These are phyloP conservation scores for Teratosphaeria destructans DNA, from an alignment of 2,329 filamentous ascomycete species.

Conservation along the genomic window DNA sequence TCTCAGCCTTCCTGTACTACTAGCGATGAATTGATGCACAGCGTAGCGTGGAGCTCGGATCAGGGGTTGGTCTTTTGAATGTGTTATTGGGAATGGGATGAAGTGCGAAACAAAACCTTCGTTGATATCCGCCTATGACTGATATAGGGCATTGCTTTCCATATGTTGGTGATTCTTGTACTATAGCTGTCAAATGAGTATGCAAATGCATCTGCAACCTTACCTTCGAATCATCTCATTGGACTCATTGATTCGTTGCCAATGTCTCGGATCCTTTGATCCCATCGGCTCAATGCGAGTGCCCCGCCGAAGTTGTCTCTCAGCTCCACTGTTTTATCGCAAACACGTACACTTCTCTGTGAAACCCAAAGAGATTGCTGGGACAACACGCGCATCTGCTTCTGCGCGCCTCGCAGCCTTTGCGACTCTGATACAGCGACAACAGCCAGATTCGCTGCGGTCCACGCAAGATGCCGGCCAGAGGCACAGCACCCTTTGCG, in stretches of 20 bases:
- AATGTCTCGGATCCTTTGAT: neutral
- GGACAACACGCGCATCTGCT: neutral
- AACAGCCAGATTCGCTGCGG: neutral
- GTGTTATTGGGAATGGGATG: neutral
- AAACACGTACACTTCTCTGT: neutral
- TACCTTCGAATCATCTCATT: neutral
- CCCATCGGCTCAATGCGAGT: neutral
- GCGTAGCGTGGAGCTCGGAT: neutral
- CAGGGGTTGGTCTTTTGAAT: neutral
- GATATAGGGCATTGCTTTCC: neutral
- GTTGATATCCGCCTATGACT: neutral
- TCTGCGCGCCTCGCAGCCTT: neutral
- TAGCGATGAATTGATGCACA: constrained; percentile 1
- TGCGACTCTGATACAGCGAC: neutral
- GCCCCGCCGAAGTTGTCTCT: neutral
- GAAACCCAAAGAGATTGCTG: neutral
- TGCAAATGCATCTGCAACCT: neutral
- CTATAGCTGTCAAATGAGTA: neutral
- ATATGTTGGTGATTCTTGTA: neutral
- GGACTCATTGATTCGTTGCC: neutral
- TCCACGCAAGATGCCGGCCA: constrained; percentile 15
- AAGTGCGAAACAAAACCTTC: neutral
- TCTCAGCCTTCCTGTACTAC: neutral
- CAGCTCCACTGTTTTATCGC: neutral
- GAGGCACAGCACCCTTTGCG: constrained; percentile 54